phyloP scores from a whole-genome alignment of 2,329 filamentous ascomycete species.

The Paraphaeosphaeria sporulosa region DNA sequence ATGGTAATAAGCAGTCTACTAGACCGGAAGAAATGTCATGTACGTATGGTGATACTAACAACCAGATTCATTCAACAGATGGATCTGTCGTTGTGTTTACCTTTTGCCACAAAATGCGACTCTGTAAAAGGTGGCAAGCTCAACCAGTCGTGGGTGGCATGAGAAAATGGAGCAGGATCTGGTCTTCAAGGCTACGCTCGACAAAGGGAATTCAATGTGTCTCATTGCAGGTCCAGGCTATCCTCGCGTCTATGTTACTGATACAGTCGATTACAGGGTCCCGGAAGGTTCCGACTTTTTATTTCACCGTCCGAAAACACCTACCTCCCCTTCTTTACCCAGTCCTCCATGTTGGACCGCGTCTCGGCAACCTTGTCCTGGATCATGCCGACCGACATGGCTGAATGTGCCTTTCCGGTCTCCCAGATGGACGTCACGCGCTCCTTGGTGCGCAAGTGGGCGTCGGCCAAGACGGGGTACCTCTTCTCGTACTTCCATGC shows the following conservation, averaged over 20 bases:
- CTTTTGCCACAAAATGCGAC: no score
- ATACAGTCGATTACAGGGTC: constrained; percentile 12
- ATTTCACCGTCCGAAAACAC: constrained; percentile 20
- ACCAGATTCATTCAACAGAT: no score
- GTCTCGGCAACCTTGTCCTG: constrained; percentile 81
- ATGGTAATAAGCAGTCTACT: no score
- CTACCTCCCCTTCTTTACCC: constrained; percentile 90
- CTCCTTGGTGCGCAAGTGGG: constrained; percentile 76
- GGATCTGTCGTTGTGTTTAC: no score
- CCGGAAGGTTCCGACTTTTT: background rate
- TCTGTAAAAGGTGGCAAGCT: no score
- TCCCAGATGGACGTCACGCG: constrained; percentile 72
- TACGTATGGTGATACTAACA: no score
- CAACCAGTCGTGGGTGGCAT: background rate
- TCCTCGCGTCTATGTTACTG: constrained; percentile 9
- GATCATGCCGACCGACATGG: constrained; percentile 74
- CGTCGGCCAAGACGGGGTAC: constrained; percentile 81
- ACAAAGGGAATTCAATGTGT: constrained; percentile 9
- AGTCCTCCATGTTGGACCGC: constrained; percentile 80
- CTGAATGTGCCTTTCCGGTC: constrained; percentile 77
- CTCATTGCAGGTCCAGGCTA: constrained; percentile 4
- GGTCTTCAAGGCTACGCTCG: background rate
- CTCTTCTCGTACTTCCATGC: constrained; percentile 93
- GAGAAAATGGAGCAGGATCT: background rate
- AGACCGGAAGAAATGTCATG: no score